phyloP scores from a whole-genome alignment of 2,329 filamentous ascomycete genomes.

The Arachnopeziza araneosa region DNA sequence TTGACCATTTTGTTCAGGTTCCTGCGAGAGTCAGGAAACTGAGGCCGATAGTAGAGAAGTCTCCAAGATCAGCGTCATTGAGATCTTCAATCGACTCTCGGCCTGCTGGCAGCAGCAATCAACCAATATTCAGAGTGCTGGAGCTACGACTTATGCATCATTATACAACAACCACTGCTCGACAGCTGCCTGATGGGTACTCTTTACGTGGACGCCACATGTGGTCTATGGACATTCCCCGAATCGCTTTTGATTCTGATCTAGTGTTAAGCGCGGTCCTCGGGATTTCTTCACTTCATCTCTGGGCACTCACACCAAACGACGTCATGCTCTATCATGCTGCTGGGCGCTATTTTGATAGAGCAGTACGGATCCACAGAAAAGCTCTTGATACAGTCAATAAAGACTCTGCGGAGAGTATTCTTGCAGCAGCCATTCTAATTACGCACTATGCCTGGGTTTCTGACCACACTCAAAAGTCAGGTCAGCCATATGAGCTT shows the following conservation, averaged over 20 bases:
- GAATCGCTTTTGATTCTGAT: slow-evolving; percentile 13
- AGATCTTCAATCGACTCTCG: not conserved
- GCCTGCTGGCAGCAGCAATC: not conserved
- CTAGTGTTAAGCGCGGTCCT: slow-evolving; percentile 15
- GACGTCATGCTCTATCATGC: slow-evolving; percentile 5
- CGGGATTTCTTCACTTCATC: slow-evolving; percentile 6
- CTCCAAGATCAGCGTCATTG: too few relatives aligned
- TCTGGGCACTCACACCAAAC: not conserved
- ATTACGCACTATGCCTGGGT: slow-evolving; percentile 16
- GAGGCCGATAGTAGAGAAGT: too few relatives aligned
- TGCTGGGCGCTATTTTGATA: slow-evolving; percentile 12
- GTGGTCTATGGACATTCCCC: slow-evolving; percentile 16
- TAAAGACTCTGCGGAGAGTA: slow-evolving; percentile 1
- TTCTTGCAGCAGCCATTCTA: slow-evolving; percentile 13
- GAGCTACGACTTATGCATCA: not conserved
- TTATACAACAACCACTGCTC: slow-evolving; percentile 8
- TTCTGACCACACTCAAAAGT: slow-evolving; percentile 1
- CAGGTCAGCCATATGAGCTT: slow-evolving; percentile 7
- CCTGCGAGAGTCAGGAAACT: too few relatives aligned
- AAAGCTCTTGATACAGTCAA: slow-evolving; percentile 5
- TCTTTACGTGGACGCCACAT: not conserved
- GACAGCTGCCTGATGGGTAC: slow-evolving; percentile 4
- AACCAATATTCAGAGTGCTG: not conserved
- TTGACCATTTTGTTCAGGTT: too few relatives aligned
- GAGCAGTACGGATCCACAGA: slow-evolving; percentile 9